Evolutionary conservation across 495 filamentous ascomycete genomes (phyloP), one percentile per base, ranked within the genome.

Genomic region (Trichocladium uniseriatum): DNA sequence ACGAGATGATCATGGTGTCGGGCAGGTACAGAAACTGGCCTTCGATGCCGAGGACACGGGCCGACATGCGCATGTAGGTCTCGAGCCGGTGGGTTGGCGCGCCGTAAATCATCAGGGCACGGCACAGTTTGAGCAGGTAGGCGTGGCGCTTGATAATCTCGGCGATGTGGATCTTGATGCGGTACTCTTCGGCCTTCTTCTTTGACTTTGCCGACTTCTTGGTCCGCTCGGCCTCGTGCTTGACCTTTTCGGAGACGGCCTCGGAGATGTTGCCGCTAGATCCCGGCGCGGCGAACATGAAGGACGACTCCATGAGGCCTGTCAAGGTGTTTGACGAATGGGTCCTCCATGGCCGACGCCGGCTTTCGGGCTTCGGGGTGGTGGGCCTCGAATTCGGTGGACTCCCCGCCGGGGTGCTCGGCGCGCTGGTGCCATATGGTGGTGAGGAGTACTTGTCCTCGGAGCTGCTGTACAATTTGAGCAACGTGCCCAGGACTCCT

Each of bases 1-100:
- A 96, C 5, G 87, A 89, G 50, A 95, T 83, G 52, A 97, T 86
- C 91, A 96, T 97, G 58, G 87, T 94, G 16, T 87, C 87, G 2
- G 91, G 91, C 19, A 95, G 81, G 61, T 95, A 96, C 36, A 95
- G 68, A 57, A 94, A 96, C 51, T 94, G 89, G 36, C 82, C 86
- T 51, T 95, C 86, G 39, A 96, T 89, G 64, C 91, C 84, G 38
- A 97, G 76, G 5, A 94, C 86, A 3, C 87, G 78, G 21, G 90
- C 82, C 13, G 86, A 87, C 88, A 90, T 94, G 46, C 76, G 81
- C 84, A 97, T 85, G 59, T 95, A 95, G 56, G 76, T 75, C 61
- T 89, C 85, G 15, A 89, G 63, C 9, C 85, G 75, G 56, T 89
- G 85, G 0, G 85, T 88, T 6, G 85, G 85, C 1, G 84, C 85